A percentile compares a stretch with the other conserved stretches of the same genome.
Evolutionary conservation across 768 basidiomycete species (phyloP).

Genomic region (Sporobolomyces phaffii): DNA sequence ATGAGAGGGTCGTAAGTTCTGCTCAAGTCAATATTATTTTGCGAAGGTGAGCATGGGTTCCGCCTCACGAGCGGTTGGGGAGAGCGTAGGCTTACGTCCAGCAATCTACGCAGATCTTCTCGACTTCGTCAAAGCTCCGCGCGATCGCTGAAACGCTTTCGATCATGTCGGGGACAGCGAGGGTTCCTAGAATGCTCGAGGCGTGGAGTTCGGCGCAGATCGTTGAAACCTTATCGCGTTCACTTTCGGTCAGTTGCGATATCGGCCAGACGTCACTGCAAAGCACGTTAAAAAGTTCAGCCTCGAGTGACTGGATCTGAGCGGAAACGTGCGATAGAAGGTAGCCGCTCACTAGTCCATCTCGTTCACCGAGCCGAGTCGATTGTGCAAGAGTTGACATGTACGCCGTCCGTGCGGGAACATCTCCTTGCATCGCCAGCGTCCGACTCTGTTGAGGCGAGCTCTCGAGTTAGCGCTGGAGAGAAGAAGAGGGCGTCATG

Average conservation of each 20-base stretch:
- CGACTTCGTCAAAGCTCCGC: slow-evolving; percentile 24
- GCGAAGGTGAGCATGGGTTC: too few species aligned
- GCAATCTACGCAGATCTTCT: slow-evolving; percentile 23
- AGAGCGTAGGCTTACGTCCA: slow-evolving; percentile 23
- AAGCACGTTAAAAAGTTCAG: too few species aligned
- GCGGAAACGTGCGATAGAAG: neutral
- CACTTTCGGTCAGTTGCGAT: neutral
- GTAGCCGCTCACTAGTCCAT: slow-evolving; percentile 27
- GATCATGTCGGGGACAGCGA: slow-evolving; percentile 35
- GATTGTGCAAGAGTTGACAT: slow-evolving; percentile 37
- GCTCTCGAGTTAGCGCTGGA: too few species aligned
- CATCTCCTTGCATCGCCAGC: slow-evolving; percentile 42
- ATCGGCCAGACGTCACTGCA: slow-evolving; percentile 24
- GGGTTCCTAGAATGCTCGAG: slow-evolving; percentile 13
- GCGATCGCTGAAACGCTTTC: slow-evolving; percentile 23
- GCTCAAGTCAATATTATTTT: too few species aligned
- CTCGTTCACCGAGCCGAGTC: slow-evolving; percentile 24
- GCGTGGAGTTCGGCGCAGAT: slow-evolving; percentile 24
- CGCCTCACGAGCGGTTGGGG: neutral
- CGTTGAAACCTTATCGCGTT: neutral
- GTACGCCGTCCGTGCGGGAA: slow-evolving; percentile 38
- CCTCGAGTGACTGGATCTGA: neutral
- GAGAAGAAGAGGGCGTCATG: too few species aligned
- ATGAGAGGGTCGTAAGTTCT: slow-evolving; percentile 30
- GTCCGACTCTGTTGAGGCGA: slow-evolving; percentile 38